A percentile compares a stretch with the other conserved stretches of the same genome.
phyloP scores from a whole-genome alignment of 345 rosid genomes.

The Salix koriyanagi region DNA sequence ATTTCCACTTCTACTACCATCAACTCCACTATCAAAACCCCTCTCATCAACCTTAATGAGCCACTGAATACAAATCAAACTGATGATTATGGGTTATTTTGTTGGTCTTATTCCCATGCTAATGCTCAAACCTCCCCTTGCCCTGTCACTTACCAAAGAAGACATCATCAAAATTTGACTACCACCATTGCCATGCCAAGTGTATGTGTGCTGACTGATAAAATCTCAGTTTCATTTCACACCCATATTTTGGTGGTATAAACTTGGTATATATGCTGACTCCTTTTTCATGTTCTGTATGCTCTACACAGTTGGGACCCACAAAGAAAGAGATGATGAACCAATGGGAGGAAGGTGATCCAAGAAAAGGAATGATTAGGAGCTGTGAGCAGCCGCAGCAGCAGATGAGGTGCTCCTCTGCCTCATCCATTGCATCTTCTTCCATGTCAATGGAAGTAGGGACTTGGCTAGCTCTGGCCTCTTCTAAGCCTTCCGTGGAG shows the following conservation, averaged over 20 bases:
- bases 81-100: constrained; percentile 7
- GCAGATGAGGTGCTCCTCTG: constrained; percentile 9
- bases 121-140: constrained; percentile 18
- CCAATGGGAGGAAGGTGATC: constrained; percentile 3
- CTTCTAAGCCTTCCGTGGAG: constrained; percentile 16
- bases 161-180: constrained; percentile 19
- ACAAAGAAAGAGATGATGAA: constrained; percentile 18
- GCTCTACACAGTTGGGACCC: constrained; percentile 18
- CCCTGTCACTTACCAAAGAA: constrained; percentile 41
- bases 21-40: background rate
- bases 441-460: constrained; percentile 13
- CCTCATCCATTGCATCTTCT: constrained; percentile 7
- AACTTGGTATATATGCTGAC: background rate
- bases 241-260: background rate
- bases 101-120: constrained; percentile 10
- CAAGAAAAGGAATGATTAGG: constrained; percentile 3
- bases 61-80: constrained; percentile 15
- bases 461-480: constrained; percentile 29
- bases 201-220: constrained; percentile 10
- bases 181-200: constrained; percentile 8
- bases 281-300: background rate
- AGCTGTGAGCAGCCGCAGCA: constrained; percentile 6
- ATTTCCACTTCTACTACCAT: background rate
- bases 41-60: constrained; percentile 50
- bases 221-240: background rate